A percentile compares a stretch with the other conserved stretches of the same genome.
Conservation (phyloP, 306 rosid genomes). For the Inga leiocalycina region DNA sequence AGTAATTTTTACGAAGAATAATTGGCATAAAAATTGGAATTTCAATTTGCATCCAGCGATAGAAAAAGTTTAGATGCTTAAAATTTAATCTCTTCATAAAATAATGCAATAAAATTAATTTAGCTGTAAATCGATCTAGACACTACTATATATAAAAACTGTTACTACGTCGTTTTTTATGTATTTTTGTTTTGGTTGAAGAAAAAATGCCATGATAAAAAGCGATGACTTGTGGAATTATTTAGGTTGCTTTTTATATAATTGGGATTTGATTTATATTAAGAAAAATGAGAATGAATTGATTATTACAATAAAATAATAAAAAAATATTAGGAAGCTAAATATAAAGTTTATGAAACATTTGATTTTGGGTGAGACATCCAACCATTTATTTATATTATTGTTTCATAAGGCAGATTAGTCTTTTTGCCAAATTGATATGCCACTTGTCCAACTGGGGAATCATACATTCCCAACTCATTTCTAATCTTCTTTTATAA, state of each 20-base stretch:
- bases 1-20: neutral
- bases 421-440: neutral
- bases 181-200: too few species aligned
- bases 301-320: neutral
- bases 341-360: too few species aligned
- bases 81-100: neutral
- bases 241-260: too few species aligned
- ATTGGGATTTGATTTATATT: neutral
- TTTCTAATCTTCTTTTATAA: neutral
- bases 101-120: neutral
- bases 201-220: too few species aligned
- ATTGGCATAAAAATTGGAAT: neutral
- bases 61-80: neutral
- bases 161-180: too few species aligned
- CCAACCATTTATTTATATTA: neutral
- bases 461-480: neutral
- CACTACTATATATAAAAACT: neutral
- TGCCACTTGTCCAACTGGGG: neutral
- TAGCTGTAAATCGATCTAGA: neutral
- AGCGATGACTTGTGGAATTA: too few species aligned
- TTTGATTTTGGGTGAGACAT: neutral
- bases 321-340: neutral
- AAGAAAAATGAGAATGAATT: neutral
- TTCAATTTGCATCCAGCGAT: neutral
- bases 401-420: neutral